phyloP scores from a whole-genome alignment of 2,329 filamentous ascomycete genomes.

The Cylindrodendrum hubeiense region DNA sequence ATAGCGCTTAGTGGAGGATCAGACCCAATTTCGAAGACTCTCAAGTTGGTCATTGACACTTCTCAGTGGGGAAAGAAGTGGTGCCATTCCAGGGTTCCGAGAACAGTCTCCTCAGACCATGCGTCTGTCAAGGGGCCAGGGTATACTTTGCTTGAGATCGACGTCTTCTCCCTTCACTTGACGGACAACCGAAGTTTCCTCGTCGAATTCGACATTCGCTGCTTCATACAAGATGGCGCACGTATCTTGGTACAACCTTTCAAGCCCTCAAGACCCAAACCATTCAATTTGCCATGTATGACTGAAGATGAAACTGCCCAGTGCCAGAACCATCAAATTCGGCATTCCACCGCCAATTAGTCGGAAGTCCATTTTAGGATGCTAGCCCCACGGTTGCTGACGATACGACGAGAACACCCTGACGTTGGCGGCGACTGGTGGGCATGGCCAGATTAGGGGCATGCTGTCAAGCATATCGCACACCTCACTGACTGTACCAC shows the following conservation, averaged over 20 bases:
- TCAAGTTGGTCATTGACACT: neutral
- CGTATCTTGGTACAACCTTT: neutral
- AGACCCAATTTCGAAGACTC: neutral
- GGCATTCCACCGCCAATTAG: neutral
- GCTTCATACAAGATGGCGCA: neutral
- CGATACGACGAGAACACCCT: neutral
- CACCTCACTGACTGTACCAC: neutral
- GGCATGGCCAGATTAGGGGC: neutral
- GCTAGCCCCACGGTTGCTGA: neutral
- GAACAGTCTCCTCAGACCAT: no score
- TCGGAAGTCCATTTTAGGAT: neutral
- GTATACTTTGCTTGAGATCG: neutral
- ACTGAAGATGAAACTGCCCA: neutral
- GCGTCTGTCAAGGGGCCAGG: neutral
- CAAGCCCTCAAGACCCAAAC: neutral
- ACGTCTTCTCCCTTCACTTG: neutral
- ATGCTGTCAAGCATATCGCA: neutral
- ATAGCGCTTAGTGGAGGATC: no score
- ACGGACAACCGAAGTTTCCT: neutral
- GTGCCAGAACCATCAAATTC: neutral
- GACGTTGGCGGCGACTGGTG: neutral
- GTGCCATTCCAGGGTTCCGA: neutral
- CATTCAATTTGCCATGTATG: neutral
- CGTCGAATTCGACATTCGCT: neutral
- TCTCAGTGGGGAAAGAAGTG: neutral